phyloP scores from a whole-genome alignment of 2,329 filamentous ascomycete species.

The Metarhizium sp. region DNA sequence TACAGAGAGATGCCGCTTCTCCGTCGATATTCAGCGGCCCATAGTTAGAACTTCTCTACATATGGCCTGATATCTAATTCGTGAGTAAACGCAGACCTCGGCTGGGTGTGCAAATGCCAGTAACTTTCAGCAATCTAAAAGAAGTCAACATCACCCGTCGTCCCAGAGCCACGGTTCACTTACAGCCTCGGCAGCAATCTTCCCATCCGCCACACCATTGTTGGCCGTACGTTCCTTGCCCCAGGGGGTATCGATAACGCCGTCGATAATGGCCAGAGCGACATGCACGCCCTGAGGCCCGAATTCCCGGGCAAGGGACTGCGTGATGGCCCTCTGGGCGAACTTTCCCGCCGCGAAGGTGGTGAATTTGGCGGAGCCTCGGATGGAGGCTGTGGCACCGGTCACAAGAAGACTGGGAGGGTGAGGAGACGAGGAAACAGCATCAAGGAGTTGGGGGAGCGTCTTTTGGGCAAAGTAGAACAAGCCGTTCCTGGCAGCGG shows the following conservation, averaged over 20 bases:
- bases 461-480: constrained; percentile 67
- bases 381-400: constrained; percentile 72
- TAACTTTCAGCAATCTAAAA: constrained; percentile 74
- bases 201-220: constrained; percentile 41
- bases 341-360: constrained; percentile 75
- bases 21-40: neutral
- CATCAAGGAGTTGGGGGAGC: constrained; percentile 60
- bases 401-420: constrained; percentile 80
- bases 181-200: constrained; percentile 67
- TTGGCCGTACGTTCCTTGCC: constrained; percentile 45
- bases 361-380: constrained; percentile 59
- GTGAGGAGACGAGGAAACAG: constrained; percentile 42
- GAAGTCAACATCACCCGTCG: neutral
- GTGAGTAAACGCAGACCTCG: constrained; percentile 68
- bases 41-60: constrained; percentile 67
- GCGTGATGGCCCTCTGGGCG: constrained; percentile 62
- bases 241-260: constrained; percentile 71
- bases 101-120: constrained; percentile 77
- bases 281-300: constrained; percentile 78
- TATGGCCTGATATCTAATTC: constrained; percentile 74
- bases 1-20: too few relatives aligned
- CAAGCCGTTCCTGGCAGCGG: constrained; percentile 46
- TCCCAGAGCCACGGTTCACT: constrained; percentile 22
- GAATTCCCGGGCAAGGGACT: constrained; percentile 74
- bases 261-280: constrained; percentile 73